phyloP scores from a whole-genome alignment of 2,329 filamentous ascomycete species.

The Aspergillus aculeatinus region DNA sequence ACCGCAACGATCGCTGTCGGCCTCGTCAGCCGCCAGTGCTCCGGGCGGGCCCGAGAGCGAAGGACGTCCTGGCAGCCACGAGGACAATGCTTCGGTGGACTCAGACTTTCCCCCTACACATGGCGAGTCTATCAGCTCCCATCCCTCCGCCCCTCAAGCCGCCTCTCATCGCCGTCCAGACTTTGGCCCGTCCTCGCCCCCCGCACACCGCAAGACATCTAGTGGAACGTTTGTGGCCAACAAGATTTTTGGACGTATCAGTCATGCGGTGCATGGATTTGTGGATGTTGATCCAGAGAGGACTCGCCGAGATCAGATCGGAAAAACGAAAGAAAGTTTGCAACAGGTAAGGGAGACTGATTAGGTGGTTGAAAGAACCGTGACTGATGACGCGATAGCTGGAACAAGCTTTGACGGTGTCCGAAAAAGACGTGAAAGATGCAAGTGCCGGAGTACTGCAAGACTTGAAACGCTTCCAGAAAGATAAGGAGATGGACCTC shows the following conservation, averaged over 20 bases:
- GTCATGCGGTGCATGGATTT: conserved; percentile 92
- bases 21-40: conserved; percentile 50
- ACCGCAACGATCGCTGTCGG: conserved; percentile 67
- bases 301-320: conserved; percentile 87
- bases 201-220: conserved; percentile 72
- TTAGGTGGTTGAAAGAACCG: not conserved
- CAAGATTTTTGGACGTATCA: conserved; percentile 90
- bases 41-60: conserved; percentile 40
- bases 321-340: conserved; percentile 89
- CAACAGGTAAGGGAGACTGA: conserved; percentile 47
- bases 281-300: conserved; percentile 94
- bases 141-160: conserved; percentile 63
- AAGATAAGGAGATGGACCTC: conserved; percentile 92
- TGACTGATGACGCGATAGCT: conserved; percentile 54
- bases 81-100: conserved; percentile 87
- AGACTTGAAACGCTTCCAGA: conserved; percentile 89
- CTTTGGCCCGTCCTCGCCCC: conserved; percentile 29
- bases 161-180: conserved; percentile 48
- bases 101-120: conserved; percentile 93
- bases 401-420: conserved; percentile 84
- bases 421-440: conserved; percentile 88
- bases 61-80: conserved; percentile 58
- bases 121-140: conserved; percentile 62
- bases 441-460: conserved; percentile 84
- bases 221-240: conserved; percentile 91